Evolutionary conservation across 306 rosid genomes (phyloP), one percentile per base, ranked within the genome.

Genomic region (Prunus mume): DNA sequence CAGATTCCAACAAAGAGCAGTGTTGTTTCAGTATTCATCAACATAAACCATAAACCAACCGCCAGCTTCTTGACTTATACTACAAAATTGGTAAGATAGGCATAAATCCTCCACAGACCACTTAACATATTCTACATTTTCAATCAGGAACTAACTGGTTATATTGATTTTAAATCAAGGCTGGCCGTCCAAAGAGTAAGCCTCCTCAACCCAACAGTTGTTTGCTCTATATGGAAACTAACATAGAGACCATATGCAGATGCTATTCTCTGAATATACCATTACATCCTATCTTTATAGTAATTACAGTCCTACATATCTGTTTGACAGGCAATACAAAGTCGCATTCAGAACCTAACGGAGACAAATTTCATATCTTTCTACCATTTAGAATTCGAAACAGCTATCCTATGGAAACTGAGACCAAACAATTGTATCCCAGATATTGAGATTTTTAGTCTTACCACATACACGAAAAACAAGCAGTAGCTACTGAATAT

Each of bases 1-100:
- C 72, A 25, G 20, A 22, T 27, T 47, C 24, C 24, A 5, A 27
- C 27, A 25, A 13, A 30, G 11, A 61, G 45, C 46, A 50, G 73
- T 34, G 6, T 2, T 30, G 1, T 70, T 30, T 15, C 43, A 27
- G 65, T 62, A 28, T 27, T 27, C 14, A 28, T 27, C 73, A 54
- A 49, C 57, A 58, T 56, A 43, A 19, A 73, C 67, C 32, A 73
- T 4, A 41, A 5, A 75, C 28, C 20, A 49, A 30, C 43, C 70
- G 38, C 58, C 78, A 70, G 58, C 71, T 62, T 28, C 65, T 68
- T 63, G 63, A 77, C 67, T 65, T 9, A 43, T 17, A 64, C 25
- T 63, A 74, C 69, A 67, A 7, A 27, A 28, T 45, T 41, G 50
- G 79, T 43, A 14, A 63, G 18, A 34, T 54, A 65, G 25, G 57